Base-by-base conservation (phyloP, 192 early-diverging fungal genomes). In the Fimicolochytrium jonesii region DNA sequence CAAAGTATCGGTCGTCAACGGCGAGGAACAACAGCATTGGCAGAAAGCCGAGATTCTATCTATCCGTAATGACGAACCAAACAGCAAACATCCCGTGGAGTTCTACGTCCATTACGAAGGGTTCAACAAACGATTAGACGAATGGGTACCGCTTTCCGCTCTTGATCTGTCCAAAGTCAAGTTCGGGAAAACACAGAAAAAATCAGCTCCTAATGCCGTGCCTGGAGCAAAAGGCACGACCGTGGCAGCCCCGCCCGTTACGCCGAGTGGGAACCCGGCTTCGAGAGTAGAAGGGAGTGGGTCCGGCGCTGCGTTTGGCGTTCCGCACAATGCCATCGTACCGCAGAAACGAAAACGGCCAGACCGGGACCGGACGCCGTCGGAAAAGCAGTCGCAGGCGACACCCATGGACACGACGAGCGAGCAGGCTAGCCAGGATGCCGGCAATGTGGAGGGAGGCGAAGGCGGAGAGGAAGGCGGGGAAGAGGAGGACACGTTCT, bases 91-190 rank as follows among this genome's bases (percentile, higher is more conserved):
- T n/a, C n/a, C n/a, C n/a, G 57, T 79, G 33, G 84, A 93, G 77
- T 95, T 90, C 66, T 98, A 98, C 71, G 92, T 98, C 15, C 96
- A 98, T 70, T 95, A 94, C 64, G 84, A 94, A 4, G 88, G 91
- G 52, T 97, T 91, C 77, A 99, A 99, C 83, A 99, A 99, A 71
- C 91, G 97, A 18, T 77, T 99, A 48, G 97, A 99, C 77, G 94
- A 96, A 69, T 97, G 94, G 97, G 90, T 99, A 4, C 31, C 64
- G 9, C 43, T 56, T 31, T 6, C 25, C 5, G n/a, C 56, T 6
- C 61, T 72, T 23, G 43, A 67, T 34, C 33, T 72, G 6, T 20
- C 6, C 41, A 10, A 72, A 13, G 60, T 67, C 32, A 60, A 72
- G 49, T 56, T 50, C 31, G 46, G 65, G 9, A 64, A 63, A 23